Conservation (phyloP, 306 rosid species). For the Leucaena leucocephala region DNA sequence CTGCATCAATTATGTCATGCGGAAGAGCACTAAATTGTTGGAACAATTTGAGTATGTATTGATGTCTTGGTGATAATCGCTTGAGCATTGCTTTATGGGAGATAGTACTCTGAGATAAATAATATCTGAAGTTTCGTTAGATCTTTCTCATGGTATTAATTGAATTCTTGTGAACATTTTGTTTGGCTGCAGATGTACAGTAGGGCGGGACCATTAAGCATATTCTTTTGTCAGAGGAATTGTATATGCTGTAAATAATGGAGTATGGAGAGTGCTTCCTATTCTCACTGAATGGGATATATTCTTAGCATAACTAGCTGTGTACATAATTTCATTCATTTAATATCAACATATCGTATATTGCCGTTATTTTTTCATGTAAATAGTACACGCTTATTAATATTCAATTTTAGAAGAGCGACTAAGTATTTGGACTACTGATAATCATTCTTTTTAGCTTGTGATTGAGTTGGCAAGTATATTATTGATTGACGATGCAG, state of each 20-base stretch:
- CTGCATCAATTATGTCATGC: conserved; percentile 17
- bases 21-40: conserved; percentile 8
- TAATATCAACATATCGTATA: conserved; percentile 33
- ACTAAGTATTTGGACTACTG: conserved; percentile 12
- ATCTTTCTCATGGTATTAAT: neutral
- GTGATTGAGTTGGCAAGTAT: neutral
- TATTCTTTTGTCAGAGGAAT: conserved; percentile 46
- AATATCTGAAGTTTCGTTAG: conserved; percentile 1
- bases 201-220: conserved; percentile 33
- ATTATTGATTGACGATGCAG: neutral
- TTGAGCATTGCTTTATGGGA: conserved; percentile 23
- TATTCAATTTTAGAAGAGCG: conserved; percentile 16
- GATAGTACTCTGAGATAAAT: neutral
- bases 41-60: neutral
- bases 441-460: neutral
- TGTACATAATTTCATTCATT: conserved; percentile 57
- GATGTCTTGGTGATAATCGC: conserved; percentile 14
- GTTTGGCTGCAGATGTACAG: conserved; percentile 51
- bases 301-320: conserved; percentile 44
- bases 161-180: conserved; percentile 23
- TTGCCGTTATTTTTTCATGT: conserved; percentile 43
- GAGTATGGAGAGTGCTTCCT: conserved; percentile 36
- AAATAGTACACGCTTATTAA: conserved; percentile 35
- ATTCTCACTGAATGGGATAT: conserved; percentile 27
- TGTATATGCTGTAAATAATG: conserved; percentile 48